Percentiles rank a stretch among this genome's conserved stretches.
These are phyloP conservation scores for Verticillium tricorpus DNA, from an alignment of 2,329 filamentous ascomycete species.

Conservation along the genomic window DNA sequence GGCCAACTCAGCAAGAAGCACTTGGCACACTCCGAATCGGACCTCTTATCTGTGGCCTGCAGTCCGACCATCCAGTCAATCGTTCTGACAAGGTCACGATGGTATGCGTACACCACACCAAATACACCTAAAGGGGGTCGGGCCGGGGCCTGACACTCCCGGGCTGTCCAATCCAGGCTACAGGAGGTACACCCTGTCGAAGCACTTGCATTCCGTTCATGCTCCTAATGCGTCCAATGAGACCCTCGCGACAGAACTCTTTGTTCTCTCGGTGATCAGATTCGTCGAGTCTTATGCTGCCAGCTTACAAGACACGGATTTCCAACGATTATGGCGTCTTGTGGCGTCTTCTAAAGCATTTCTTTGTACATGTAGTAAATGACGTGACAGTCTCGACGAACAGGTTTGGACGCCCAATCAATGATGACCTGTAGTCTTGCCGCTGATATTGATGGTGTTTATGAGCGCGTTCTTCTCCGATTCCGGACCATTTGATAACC, in stretches of 20 bases:
- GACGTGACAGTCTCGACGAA: no score
- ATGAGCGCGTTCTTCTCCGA: no score
- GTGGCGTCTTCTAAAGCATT: no score
- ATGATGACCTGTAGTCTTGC: no score
- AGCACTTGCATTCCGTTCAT: neutral
- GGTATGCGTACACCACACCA: neutral
- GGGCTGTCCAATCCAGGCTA: neutral
- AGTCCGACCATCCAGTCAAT: neutral
- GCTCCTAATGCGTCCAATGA: neutral
- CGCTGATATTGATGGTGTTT: no score
- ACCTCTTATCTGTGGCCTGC: neutral
- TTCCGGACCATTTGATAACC: no score
- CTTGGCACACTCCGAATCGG: neutral
- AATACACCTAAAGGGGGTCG: neutral
- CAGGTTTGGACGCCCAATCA: no score
- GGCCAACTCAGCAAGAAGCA: neutral
- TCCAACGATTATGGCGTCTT: no score
- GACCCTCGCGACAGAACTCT: neutral
- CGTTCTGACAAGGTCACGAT: neutral
- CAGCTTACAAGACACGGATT: no score
- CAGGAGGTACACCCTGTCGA: neutral
- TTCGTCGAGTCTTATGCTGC: neutral
- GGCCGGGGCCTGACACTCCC: neutral
- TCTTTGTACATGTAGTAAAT: no score
- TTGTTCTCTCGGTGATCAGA: neutral